Percentiles rank a stretch among this genome's conserved stretches.
Evolutionary conservation across 495 filamentous ascomycete species (phyloP).

Genomic region (Aspergillus kassunensis): DNA sequence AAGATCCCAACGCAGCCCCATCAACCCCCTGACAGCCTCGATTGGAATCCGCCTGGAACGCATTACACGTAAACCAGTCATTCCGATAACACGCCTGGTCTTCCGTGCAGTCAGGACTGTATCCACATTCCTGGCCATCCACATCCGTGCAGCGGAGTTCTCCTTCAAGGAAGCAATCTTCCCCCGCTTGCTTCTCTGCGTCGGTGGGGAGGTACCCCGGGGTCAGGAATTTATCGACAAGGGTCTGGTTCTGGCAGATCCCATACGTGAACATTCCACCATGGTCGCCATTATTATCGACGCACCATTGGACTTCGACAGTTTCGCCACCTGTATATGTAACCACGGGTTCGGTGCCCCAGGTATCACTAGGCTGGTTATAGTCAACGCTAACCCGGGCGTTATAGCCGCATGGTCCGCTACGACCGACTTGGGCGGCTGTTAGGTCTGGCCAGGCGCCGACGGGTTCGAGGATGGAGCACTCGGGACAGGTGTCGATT

Average conservation of each 20-base stretch:
- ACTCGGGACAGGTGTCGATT: constrained; percentile 51
- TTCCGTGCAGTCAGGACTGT: constrained; percentile 46
- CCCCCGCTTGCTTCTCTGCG: constrained; percentile 51
- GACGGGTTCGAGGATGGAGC: constrained; percentile 54
- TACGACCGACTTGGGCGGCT: constrained; percentile 43
- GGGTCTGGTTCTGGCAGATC: constrained; percentile 48
- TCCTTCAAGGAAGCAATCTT: constrained; percentile 51
- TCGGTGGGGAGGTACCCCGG: constrained; percentile 47
- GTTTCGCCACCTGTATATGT: constrained; percentile 44
- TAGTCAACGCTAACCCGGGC: constrained; percentile 53
- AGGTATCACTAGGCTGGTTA: constrained; percentile 43
- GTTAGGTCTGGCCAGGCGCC: constrained; percentile 48
- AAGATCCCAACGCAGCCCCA: constrained; percentile 38
- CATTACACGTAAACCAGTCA: constrained; percentile 57
- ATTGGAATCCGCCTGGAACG: constrained; percentile 25
- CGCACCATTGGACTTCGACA: constrained; percentile 53
- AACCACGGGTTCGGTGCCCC: constrained; percentile 42
- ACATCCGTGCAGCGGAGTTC: constrained; percentile 50
- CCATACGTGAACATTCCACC: constrained; percentile 58
- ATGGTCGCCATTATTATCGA: constrained; percentile 57
- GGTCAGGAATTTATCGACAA: constrained; percentile 49
- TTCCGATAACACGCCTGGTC: constrained; percentile 48
- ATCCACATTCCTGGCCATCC: constrained; percentile 47
- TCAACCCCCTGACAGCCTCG: constrained; percentile 49
- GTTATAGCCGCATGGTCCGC: constrained; percentile 55